A percentile compares a stretch with the other conserved stretches of the same genome.
phyloP scores from a whole-genome alignment of 176 grass and related monocot genomes.

The Miscanthus lutarioriparius region DNA sequence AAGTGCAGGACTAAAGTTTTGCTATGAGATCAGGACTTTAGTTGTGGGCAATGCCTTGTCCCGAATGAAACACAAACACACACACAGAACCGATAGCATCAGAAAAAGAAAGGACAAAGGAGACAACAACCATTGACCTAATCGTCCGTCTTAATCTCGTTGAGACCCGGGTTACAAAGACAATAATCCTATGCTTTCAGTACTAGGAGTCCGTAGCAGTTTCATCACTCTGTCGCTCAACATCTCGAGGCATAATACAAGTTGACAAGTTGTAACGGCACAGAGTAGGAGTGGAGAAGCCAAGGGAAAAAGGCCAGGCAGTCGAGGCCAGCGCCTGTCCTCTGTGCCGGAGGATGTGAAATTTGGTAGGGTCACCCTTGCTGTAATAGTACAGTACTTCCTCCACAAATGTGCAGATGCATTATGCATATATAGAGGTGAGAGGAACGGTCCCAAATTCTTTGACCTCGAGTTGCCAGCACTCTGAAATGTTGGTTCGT shows the following conservation, averaged over 20 bases:
- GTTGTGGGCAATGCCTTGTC: not conserved
- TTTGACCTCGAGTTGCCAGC: slow-evolving; percentile 17
- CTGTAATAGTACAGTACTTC: not conserved
- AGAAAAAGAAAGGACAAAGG: not conserved
- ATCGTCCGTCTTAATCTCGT: not conserved
- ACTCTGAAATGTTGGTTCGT: slow-evolving; percentile 19
- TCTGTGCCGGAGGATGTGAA: slow-evolving; percentile 7
- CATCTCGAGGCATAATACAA: not conserved
- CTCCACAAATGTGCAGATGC: not conserved
- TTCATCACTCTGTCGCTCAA: not conserved
- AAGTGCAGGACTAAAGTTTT: too few species aligned
- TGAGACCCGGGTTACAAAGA: not conserved
- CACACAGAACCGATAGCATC: not conserved
- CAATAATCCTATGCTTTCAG: not conserved
- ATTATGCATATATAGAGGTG: not conserved
- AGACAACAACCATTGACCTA: slow-evolving; percentile 2
- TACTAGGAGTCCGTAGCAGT: not conserved
- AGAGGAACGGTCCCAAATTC: slow-evolving; percentile 12
- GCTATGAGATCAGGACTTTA: too few species aligned
- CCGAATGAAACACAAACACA: not conserved
- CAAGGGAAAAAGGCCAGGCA: not conserved
- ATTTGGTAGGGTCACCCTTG: not conserved
- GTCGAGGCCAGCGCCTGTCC: not conserved
- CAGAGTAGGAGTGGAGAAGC: not conserved
- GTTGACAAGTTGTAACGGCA: too few species aligned